Evolutionary conservation across 2,329 filamentous ascomycete genomes (phyloP).

Genomic region (Aspergillus arachidicola): DNA sequence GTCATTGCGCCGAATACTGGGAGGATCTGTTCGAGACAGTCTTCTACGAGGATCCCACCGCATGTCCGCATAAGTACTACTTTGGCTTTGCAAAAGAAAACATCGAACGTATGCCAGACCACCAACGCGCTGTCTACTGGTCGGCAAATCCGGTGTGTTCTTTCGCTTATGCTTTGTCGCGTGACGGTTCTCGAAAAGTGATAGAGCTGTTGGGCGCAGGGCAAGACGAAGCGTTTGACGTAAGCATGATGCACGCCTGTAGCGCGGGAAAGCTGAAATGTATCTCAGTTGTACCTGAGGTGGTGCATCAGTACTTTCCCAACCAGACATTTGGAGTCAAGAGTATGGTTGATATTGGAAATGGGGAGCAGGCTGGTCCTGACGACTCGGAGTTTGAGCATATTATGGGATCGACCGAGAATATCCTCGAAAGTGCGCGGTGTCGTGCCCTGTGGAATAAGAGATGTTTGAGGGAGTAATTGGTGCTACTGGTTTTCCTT

Average conservation of each 20-base stretch:
- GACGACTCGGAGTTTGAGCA: constrained; percentile 27
- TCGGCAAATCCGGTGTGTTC: constrained; percentile 34
- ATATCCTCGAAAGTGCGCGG: constrained; percentile 40
- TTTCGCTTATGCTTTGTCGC: constrained; percentile 39
- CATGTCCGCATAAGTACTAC: constrained; percentile 24
- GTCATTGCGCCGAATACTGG: constrained; percentile 35
- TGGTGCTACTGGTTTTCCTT: background rate
- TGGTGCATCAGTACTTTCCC: constrained; percentile 40
- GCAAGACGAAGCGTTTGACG: constrained; percentile 39
- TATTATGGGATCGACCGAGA: constrained; percentile 36
- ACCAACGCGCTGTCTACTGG: constrained; percentile 31
- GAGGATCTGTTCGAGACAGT: constrained; percentile 19
- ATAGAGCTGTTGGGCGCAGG: constrained; percentile 30
- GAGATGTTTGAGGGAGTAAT: constrained; percentile 21
- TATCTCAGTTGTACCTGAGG: constrained; percentile 41
- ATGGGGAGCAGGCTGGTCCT: constrained; percentile 19
- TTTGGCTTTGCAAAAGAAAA: constrained; percentile 16
- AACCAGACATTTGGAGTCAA: constrained; percentile 26
- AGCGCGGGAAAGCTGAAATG: constrained; percentile 33
- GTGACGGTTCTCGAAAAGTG: constrained; percentile 45
- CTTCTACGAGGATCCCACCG: constrained; percentile 27
- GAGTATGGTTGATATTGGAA: constrained; percentile 27
- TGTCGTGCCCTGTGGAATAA: constrained; percentile 34
- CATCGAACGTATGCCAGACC: constrained; percentile 13
- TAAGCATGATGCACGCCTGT: constrained; percentile 36